phyloP scores from a whole-genome alignment of 2,329 filamentous ascomycete species.

The Byssothecium circinans region DNA sequence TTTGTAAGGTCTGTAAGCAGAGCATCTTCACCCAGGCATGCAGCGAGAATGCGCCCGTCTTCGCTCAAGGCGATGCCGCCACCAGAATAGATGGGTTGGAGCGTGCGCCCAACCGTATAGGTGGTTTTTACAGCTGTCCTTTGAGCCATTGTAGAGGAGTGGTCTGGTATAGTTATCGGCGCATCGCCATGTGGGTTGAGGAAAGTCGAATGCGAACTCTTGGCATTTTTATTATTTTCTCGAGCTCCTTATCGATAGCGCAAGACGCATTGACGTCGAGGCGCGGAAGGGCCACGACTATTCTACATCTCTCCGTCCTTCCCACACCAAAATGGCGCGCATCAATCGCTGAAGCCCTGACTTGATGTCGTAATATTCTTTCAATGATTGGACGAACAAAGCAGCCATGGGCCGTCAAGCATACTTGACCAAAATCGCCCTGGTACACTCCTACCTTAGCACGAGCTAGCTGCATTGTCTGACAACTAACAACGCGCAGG shows the following conservation, averaged over 20 bases:
- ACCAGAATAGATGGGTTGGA: slow-evolving; percentile 92
- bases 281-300: no score
- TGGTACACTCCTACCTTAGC: slow-evolving; percentile 26
- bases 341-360: no score
- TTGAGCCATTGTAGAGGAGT: slow-evolving; percentile 51
- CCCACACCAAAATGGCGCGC: no score
- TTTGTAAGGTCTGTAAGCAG: slow-evolving; percentile 82
- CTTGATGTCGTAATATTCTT: not conserved
- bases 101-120: slow-evolving; percentile 79
- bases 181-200: slow-evolving; percentile 1
- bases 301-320: no score
- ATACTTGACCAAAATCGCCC: slow-evolving; percentile 42
- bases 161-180: slow-evolving; percentile 2
- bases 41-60: slow-evolving; percentile 79
- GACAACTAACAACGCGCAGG: slow-evolving; percentile 31
- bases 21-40: slow-evolving; percentile 88
- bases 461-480: not conserved
- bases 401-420: slow-evolving; percentile 40
- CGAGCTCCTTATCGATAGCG: slow-evolving; percentile 36
- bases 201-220: slow-evolving; percentile 17
- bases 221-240: slow-evolving; percentile 27
- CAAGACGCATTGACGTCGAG: not conserved
- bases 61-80: slow-evolving; percentile 83
- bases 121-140: slow-evolving; percentile 74
- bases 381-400: not conserved